phyloP scores from a whole-genome alignment of 2,329 filamentous ascomycete genomes.

The Trichoderma sp. region DNA sequence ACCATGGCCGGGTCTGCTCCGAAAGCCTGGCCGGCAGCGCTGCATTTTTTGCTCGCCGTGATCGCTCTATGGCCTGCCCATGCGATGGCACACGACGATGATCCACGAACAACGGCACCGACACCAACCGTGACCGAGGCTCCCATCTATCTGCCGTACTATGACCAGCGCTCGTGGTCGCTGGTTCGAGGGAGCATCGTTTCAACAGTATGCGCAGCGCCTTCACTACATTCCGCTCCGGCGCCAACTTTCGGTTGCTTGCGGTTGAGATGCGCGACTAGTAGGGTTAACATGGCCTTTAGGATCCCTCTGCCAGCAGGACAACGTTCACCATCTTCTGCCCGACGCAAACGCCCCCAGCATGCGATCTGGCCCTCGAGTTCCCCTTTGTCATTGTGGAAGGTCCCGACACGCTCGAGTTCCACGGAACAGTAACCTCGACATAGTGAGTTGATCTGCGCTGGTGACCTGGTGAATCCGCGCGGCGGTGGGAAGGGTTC shows the following conservation, averaged over 20 bases:
- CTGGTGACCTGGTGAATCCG: neutral
- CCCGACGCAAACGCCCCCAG: constrained; percentile 44
- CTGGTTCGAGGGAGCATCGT: constrained; percentile 51
- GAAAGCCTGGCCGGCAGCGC: constrained; percentile 26
- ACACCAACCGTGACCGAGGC: constrained; percentile 44
- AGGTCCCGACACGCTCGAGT: constrained; percentile 49
- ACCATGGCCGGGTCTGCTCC: neutral
- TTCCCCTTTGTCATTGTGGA: constrained; percentile 53
- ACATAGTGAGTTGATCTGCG: constrained; percentile 43
- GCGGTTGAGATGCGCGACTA: neutral
- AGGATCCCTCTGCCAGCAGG: constrained; percentile 43
- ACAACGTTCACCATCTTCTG: constrained; percentile 56
- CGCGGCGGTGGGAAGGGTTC: neutral
- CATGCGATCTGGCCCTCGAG: constrained; percentile 50
- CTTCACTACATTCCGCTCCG: neutral
- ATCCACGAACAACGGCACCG: constrained; percentile 13
- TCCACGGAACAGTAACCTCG: constrained; percentile 48
- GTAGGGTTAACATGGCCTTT: constrained; percentile 12
- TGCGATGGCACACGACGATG: constrained; percentile 30
- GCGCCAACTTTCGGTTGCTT: neutral
- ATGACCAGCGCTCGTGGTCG: constrained; percentile 47
- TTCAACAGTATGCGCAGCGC: constrained; percentile 41
- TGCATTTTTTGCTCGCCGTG: constrained; percentile 37
- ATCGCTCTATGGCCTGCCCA: constrained; percentile 27
- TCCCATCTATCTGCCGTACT: constrained; percentile 51